Evolutionary conservation across 495 filamentous ascomycete species (phyloP).

Genomic region (Aspergillus sclerotiicarbonarius): DNA sequence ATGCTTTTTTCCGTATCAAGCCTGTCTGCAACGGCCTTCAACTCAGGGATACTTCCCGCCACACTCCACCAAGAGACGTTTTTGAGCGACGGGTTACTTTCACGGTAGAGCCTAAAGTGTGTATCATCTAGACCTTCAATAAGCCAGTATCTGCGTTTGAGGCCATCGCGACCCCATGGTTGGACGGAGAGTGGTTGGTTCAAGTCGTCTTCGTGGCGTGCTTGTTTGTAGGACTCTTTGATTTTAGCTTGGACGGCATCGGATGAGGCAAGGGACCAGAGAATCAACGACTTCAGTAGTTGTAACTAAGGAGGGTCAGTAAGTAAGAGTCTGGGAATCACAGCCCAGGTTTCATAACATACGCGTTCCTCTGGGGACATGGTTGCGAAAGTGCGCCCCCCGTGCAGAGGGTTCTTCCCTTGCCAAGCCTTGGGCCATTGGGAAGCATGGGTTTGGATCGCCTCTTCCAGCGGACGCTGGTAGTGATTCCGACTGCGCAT

Average conservation of each 20-base stretch:
- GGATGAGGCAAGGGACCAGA: conserved; percentile 90
- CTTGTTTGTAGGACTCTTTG: conserved; percentile 85
- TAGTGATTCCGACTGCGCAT: conserved; percentile 60
- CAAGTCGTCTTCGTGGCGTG: conserved; percentile 84
- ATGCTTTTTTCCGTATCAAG: conserved; percentile 75
- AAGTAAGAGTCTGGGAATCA: not conserved
- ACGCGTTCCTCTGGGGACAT: conserved; percentile 81
- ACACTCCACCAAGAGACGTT: conserved; percentile 88
- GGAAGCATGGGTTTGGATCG: conserved; percentile 75
- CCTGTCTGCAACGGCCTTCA: conserved; percentile 69
- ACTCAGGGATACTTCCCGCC: conserved; percentile 85
- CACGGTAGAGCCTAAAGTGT: conserved; percentile 87
- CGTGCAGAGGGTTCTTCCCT: conserved; percentile 77
- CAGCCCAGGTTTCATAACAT: conserved; percentile 35
- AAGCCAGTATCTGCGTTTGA: conserved; percentile 89
- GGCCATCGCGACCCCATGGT: conserved; percentile 87
- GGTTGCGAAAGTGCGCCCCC: conserved; percentile 71
- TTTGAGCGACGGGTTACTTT: conserved; percentile 79
- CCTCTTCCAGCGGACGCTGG: conserved; percentile 89
- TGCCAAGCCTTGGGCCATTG: conserved; percentile 93
- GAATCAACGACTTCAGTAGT: conserved; percentile 74
- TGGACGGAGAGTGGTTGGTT: conserved; percentile 94
- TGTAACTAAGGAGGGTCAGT: conserved; percentile 61
- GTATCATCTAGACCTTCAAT: conserved; percentile 95
- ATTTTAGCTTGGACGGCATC: conserved; percentile 77